Base-by-base conservation (phyloP, 305 asterid genomes). In the Fraxinus platypoda region DNA sequence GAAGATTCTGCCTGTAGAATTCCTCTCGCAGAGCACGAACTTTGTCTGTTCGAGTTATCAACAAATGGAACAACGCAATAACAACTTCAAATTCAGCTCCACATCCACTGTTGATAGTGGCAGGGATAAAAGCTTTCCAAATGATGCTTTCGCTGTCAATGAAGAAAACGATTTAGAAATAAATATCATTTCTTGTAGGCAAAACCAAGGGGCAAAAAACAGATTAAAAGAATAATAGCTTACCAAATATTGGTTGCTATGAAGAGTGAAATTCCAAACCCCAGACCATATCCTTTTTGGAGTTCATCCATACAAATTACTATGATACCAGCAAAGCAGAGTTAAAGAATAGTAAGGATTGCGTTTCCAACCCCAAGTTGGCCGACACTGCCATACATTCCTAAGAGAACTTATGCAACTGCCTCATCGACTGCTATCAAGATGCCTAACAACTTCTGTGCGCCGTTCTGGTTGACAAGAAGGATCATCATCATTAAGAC, bases 331-430 rank as follows among this genome's bases (percentile, higher is more conserved):
- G 52, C 17, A 41, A 41, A 11, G 17, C 13, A 8, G 0, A 38
- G 49, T 38, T 38, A 15, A 9, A 38, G 49, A 1, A 38, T 38
- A 8, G 9, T 38, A 38, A 38, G 15, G 13, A 38, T 88, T 19
- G 98, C 97, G 79, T 94, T 94, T 31, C 98, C 98, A 81, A 94
- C 98, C 81, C 98, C 98, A 83, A 94, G 97, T 78, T 94, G 98
- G 64, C 94, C 83, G 43, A 94, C 94, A 80, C 97, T 92, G 72
- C 98, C 98, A 64, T 94, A 94, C 98, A 92, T 94, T 82, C 98
- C 98, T 5, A 97, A 94, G 43, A 94, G 95, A 77, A 92, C 98
- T 85, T 94, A 94, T 19, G 97, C 98, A 78, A 94, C 97, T 30
- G 98, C 98, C 86, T 92, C 96, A 54, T 96, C 97, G 71, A 94